Conservation (phyloP, 1,139 yeast species). For the Nakaseomyces sp. region DNA sequence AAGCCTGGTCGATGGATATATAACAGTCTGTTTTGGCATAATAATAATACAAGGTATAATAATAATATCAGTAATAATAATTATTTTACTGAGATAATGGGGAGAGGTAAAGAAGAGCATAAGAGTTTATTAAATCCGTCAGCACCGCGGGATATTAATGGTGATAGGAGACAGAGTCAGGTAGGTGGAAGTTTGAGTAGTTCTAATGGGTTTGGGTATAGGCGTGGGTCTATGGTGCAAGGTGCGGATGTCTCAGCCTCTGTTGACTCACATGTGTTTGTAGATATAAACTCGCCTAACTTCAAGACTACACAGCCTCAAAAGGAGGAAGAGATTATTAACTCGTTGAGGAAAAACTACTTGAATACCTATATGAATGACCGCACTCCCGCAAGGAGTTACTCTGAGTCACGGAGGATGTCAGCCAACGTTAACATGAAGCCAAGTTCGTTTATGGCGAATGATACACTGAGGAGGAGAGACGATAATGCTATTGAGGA, state of each 20-base stretch:
- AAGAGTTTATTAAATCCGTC: background rate
- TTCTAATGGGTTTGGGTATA: conserved; percentile 5
- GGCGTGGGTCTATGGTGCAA: conserved; percentile 2
- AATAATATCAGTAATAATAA: too few relatives aligned
- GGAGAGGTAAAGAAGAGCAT: background rate
- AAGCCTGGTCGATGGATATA: too few relatives aligned
- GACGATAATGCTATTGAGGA: conserved; percentile 2
- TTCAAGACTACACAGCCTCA: conserved; percentile 22
- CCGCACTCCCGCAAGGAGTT: conserved; percentile 2
- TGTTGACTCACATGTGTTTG: conserved; percentile 19
- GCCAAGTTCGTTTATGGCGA: conserved; percentile 3
- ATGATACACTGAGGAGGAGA: background rate
- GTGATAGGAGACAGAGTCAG: conserved; percentile 8
- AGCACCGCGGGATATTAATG: background rate
- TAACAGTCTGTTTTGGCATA: too few relatives aligned
- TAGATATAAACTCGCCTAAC: conserved; percentile 31
- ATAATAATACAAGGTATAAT: too few relatives aligned
- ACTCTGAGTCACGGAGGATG: background rate
- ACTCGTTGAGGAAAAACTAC: conserved; percentile 24
- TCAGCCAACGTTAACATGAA: background rate
- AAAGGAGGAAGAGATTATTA: conserved; percentile 23
- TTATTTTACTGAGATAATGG: background rate
- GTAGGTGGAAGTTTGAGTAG: conserved; percentile 4
- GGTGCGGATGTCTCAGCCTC: background rate
- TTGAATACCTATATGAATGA: conserved; percentile 12